These are phyloP conservation scores for Diaporthe vexans DNA, from an alignment of 2,329 filamentous ascomycete genomes.

Conservation along the genomic window DNA sequence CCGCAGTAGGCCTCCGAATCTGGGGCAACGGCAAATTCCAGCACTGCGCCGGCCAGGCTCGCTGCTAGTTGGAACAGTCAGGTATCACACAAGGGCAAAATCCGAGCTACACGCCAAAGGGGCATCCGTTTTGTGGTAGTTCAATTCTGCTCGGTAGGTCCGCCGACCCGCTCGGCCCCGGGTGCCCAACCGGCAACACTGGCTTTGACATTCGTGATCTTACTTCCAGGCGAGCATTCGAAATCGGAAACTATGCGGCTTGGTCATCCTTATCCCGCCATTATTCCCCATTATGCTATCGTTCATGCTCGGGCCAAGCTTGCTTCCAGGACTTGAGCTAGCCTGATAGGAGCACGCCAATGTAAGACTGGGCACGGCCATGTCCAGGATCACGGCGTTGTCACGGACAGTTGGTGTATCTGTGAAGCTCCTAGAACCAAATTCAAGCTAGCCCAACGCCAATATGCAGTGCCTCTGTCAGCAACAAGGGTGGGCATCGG, in stretches of 20 bases:
- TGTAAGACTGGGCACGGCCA: neutral
- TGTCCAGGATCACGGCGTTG: neutral
- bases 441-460: slow-evolving; percentile 18
- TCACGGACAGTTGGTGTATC: neutral
- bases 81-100: too few relatives aligned
- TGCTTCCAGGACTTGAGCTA: neutral
- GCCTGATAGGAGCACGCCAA: slow-evolving; percentile 1
- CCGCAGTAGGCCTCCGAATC: neutral
- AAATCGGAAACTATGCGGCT: neutral
- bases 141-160: neutral
- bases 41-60: neutral
- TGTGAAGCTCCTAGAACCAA: slow-evolving; percentile 3
- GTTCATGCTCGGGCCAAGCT: neutral
- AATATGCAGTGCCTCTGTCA: slow-evolving; percentile 24
- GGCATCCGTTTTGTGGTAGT: too few relatives aligned
- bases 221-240: neutral
- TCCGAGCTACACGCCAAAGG: too few relatives aligned
- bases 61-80: too few relatives aligned
- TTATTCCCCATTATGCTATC: neutral
- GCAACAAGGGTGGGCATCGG: neutral
- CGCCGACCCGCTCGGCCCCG: neutral
- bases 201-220: neutral
- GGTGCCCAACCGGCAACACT: neutral
- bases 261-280: neutral
- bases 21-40: neutral